These are phyloP conservation scores for Picea abies DNA, from an alignment of 83 land plant species.

Conservation along the genomic window DNA sequence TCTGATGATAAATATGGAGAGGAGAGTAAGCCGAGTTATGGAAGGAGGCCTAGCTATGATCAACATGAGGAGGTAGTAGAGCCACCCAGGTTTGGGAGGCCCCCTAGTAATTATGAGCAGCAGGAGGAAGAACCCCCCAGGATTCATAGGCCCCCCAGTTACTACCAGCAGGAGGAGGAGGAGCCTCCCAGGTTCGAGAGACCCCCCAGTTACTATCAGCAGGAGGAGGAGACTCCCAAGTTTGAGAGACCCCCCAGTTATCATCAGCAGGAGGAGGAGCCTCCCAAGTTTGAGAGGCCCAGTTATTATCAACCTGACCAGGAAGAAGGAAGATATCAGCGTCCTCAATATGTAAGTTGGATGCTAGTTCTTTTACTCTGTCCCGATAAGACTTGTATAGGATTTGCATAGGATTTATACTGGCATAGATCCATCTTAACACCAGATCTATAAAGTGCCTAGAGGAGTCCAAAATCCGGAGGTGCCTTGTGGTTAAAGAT, in stretches of 20 bases:
- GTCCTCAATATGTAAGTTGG: constrained; percentile 13
- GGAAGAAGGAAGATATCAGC: background rate
- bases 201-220: background rate
- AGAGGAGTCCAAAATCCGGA: too few species aligned
- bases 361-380: background rate
- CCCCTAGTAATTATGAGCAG: background rate
- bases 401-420: too few species aligned
- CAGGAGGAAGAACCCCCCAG: constrained; percentile 2
- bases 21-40: too few species aligned
- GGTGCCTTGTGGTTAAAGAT: too few species aligned
- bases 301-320: background rate
- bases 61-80: background rate
- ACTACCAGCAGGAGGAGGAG: background rate
- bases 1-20: too few species aligned
- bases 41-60: background rate
- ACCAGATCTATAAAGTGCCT: too few species aligned
- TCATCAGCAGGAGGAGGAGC: background rate
- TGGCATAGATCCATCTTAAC: too few species aligned
- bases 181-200: constrained; percentile 2
- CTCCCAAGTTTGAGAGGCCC: background rate
- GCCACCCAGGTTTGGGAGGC: constrained; percentile 9
- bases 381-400: too few species aligned
- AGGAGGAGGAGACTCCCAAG: constrained; percentile 1
- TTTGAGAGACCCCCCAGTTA: background rate
- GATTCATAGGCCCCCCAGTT: background rate